Evolutionary conservation across 306 rosid genomes (phyloP).

Genomic region (Begonia masoniana): DNA sequence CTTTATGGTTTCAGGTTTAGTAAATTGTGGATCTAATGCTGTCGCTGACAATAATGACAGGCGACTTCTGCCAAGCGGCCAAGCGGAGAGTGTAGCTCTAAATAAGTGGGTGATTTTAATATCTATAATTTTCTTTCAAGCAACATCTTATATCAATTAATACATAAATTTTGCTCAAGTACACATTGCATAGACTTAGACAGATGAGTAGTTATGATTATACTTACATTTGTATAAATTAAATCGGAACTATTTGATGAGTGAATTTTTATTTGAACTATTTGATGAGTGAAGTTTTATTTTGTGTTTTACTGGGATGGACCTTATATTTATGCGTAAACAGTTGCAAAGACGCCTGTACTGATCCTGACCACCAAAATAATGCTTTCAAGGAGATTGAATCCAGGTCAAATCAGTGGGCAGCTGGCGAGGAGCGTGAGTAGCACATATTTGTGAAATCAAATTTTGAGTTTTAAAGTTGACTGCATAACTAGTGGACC

Average conservation of each 20-base stretch:
- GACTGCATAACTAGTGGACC: neutral
- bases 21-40: neutral
- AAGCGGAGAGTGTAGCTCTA: constrained; percentile 30
- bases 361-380: constrained; percentile 18
- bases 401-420: constrained; percentile 20
- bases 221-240: constrained; percentile 9
- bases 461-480: neutral
- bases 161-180: constrained; percentile 2
- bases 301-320: neutral
- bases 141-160: constrained; percentile 11
- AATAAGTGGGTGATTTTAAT: constrained; percentile 32
- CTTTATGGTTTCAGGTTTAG: neutral
- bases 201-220: constrained; percentile 2
- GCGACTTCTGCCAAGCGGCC: constrained; percentile 24
- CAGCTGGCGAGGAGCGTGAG: constrained; percentile 46
- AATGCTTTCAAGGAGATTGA: constrained; percentile 16
- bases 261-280: too few species aligned
- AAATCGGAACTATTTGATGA: neutral
- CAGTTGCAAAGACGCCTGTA: constrained; percentile 23
- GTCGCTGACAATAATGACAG: constrained; percentile 27
- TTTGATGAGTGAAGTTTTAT: too few species aligned
- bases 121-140: neutral
- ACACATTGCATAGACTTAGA: constrained; percentile 5
- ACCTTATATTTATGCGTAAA: neutral
- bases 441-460: constrained; percentile 13